Base-by-base conservation (phyloP, 345 rosid genomes). In the Rubroshorea leprosula region DNA sequence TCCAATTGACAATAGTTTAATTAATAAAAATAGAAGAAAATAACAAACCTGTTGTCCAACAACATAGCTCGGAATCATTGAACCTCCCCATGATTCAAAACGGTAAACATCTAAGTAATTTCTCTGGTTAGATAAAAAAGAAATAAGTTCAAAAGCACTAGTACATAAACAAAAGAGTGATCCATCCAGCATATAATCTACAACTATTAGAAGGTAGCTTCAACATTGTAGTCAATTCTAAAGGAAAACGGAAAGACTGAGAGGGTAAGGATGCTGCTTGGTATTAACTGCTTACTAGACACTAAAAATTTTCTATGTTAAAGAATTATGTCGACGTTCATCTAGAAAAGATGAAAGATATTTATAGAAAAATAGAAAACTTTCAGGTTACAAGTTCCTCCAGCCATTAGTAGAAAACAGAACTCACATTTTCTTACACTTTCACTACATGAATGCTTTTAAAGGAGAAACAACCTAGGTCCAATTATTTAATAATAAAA, bases 61-160 rank as follows among this genome's bases (percentile, higher is more conserved):
- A 16, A 60, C 70, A 65, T 84, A 86, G 26, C 84, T 74, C 48
- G 99, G 94, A 74, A 92, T 89, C 86, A 92, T 65, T 61, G 93
- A 86, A 69, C 86, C 93, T 51, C 97, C 98, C 98, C 98, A 92
- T n/a, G 98, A 84, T 67, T 92, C 98, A 71, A 78, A 92, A 38
- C 85, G 85, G 65, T 92, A 92, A 60, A 92, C 80, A 61, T 92
- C 97, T 67, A 92, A 79, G 83, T 92, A 92, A 74, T 92, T 89
- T 83, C 80, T 89, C 98, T 92, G 81, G 65, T 26, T 49, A 72
- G 58, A 62, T 54, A n/a, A 76, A 54, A 72, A 53, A 55, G 54
- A 35, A 58, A 56, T 38, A 43, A 65, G 12, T 62, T 68, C 68
- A 71, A 52, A 55, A 54, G 41, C 41, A 31, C 41, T 8, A 8